phyloP scores from a whole-genome alignment of 768 basidiomycete genomes.

The Xerocomellus dryophilus region DNA sequence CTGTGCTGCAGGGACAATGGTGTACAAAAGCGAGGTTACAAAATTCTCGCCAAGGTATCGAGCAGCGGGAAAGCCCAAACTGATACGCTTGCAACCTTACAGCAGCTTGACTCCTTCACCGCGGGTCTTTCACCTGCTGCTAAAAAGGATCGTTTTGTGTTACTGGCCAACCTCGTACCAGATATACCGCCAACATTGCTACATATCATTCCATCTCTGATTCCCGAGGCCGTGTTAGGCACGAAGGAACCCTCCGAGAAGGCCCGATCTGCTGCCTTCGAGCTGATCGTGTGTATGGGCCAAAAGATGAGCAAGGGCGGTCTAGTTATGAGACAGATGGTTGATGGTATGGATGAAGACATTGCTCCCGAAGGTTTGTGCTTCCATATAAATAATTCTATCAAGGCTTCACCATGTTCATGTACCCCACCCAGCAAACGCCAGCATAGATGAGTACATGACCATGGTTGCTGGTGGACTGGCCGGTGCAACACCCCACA shows the following conservation, averaged over 20 bases:
- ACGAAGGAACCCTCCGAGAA: slow-evolving; percentile 98
- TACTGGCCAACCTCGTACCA: slow-evolving; percentile 68
- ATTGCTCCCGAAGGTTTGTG: slow-evolving; percentile 40
- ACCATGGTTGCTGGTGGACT: slow-evolving; percentile 96
- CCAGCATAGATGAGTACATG: slow-evolving; percentile 86
- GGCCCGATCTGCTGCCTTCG: slow-evolving; percentile 84
- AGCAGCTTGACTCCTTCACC: slow-evolving; percentile 60
- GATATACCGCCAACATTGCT: slow-evolving; percentile 66
- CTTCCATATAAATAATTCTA: neutral
- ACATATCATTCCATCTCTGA: slow-evolving; percentile 82
- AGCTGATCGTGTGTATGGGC: slow-evolving; percentile 88
- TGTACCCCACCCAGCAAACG: slow-evolving; percentile 45
- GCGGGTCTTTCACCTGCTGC: slow-evolving; percentile 75
- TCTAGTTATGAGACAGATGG: slow-evolving; percentile 66
- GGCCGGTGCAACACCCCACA: slow-evolving; percentile 90
- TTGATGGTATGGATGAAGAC: slow-evolving; percentile 84
- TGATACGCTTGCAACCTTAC: slow-evolving; percentile 58
- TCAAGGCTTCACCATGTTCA: slow-evolving; percentile 4
- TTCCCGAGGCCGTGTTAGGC: slow-evolving; percentile 91
- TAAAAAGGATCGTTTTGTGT: slow-evolving; percentile 87
- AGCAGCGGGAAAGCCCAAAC: slow-evolving; percentile 56
- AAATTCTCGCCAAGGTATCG: slow-evolving; percentile 74
- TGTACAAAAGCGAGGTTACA: slow-evolving; percentile 94
- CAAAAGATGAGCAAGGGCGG: slow-evolving; percentile 88
- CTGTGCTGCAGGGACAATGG: slow-evolving; percentile 78